These are phyloP conservation scores for Triticum turgidum DNA, from an alignment of 176 grass and related monocot genomes.

Conservation along the genomic window DNA sequence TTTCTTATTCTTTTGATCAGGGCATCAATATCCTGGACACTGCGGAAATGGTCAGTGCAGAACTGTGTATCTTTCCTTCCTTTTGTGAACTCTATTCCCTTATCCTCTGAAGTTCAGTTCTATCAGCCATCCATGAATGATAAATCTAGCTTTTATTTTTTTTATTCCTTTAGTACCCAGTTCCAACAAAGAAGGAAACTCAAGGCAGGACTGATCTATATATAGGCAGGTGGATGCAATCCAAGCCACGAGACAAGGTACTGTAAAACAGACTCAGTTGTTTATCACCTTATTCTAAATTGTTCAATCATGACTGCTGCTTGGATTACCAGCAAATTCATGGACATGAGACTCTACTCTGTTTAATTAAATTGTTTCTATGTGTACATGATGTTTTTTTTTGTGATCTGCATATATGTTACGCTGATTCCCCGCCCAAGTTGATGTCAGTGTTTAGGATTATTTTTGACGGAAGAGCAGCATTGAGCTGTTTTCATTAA, in stretches of 20 bases:
- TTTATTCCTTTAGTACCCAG: constrained; percentile 60
- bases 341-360: background rate
- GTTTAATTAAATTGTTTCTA: background rate
- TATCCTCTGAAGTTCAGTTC: background rate
- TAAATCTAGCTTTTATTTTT: background rate
- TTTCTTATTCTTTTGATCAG: constrained; percentile 43
- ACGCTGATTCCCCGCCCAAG: background rate
- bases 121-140: background rate
- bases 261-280: background rate
- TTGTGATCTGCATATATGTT: background rate
- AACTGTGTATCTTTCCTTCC: background rate
- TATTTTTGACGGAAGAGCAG: too few species aligned
- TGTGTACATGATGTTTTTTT: background rate
- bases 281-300: background rate
- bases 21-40: constrained; percentile 52
- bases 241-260: constrained; percentile 85
- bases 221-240: constrained; percentile 90
- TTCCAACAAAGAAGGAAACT: constrained; percentile 71
- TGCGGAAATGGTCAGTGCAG: constrained; percentile 32
- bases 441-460: background rate
- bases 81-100: background rate
- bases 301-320: background rate
- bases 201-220: constrained; percentile 86
- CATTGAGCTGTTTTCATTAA: too few species aligned
- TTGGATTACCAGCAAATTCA: background rate